These are phyloP conservation scores for Coleophoma eucalyptorum DNA, from an alignment of 2,329 filamentous ascomycete species.

Conservation along the genomic window DNA sequence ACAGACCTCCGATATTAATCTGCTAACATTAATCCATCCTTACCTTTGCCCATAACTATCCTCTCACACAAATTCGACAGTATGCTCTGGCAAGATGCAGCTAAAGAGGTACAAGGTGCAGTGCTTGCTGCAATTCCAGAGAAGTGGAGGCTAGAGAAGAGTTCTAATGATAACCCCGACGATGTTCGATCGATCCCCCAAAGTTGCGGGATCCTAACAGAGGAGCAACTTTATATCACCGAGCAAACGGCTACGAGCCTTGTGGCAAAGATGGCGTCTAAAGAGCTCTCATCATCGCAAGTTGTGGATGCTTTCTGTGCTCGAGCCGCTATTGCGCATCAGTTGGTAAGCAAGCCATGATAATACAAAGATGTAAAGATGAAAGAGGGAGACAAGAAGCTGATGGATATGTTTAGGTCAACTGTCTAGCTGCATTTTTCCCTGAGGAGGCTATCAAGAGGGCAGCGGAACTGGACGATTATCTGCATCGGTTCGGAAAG, in stretches of 20 bases:
- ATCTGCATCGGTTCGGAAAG: conserved; percentile 30
- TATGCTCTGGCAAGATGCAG: too few species aligned
- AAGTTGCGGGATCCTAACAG: neutral
- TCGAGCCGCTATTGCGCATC: conserved; percentile 44
- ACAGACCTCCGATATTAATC: too few species aligned
- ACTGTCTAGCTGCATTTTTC: conserved; percentile 38
- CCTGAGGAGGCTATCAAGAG: conserved; percentile 34
- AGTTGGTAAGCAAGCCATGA: too few species aligned
- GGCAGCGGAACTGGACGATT: conserved; percentile 33
- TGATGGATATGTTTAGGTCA: too few species aligned
- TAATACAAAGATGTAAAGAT: too few species aligned
- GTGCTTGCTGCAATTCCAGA: neutral
- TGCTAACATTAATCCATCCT: too few species aligned
- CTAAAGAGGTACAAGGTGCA: neutral
- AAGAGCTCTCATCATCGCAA: conserved; percentile 37
- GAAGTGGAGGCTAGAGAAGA: neutral
- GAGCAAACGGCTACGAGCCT: conserved; percentile 20
- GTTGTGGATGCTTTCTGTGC: conserved; percentile 46
- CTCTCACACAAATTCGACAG: too few species aligned
- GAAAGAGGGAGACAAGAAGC: too few species aligned
- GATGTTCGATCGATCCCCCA: neutral
- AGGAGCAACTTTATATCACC: conserved; percentile 42
- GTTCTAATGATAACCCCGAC: neutral
- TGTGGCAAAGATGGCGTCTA: conserved; percentile 18
- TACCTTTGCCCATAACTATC: too few species aligned